A percentile compares a stretch with the other conserved stretches of the same genome.
Evolutionary conservation across 148 eudicot genomes (phyloP).

Genomic region (Chenopodium album): DNA sequence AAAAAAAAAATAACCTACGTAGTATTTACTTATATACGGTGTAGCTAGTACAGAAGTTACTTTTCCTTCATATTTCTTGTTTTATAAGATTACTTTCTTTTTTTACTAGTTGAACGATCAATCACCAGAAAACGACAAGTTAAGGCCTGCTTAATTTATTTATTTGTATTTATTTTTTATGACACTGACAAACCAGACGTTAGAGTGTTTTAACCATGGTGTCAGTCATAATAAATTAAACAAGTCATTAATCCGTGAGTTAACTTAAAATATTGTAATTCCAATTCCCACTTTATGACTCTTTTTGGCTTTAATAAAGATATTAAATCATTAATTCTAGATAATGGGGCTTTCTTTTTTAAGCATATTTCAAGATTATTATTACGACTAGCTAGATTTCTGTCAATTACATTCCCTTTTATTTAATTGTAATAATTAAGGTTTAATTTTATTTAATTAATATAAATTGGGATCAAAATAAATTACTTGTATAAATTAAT

Average conservation of each 20-base stretch:
- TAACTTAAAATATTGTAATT: not conserved
- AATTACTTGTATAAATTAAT: no score
- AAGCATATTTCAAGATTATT: not conserved
- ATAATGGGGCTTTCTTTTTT: no score
- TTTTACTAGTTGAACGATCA: constrained; percentile 27
- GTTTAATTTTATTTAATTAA: no score
- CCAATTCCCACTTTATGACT: not conserved
- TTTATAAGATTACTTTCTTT: no score
- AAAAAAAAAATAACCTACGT: no score
- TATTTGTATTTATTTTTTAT: constrained; percentile 3
- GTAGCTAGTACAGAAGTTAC: no score
- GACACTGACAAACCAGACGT: constrained; percentile 20
- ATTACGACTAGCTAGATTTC: no score
- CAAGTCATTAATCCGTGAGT: not conserved
- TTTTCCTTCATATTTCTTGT: no score
- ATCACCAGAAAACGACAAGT: constrained; percentile 40
- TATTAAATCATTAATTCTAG: not conserved
- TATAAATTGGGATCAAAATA: no score
- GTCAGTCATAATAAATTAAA: not conserved
- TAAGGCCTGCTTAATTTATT: not conserved
- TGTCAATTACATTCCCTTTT: no score
- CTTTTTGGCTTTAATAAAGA: not conserved
- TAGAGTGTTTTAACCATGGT: constrained; percentile 18
- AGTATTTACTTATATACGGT: no score
- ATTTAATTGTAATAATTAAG: no score